Conservation (phyloP, 192 early-diverging fungal species). For the Podila horticola region DNA sequence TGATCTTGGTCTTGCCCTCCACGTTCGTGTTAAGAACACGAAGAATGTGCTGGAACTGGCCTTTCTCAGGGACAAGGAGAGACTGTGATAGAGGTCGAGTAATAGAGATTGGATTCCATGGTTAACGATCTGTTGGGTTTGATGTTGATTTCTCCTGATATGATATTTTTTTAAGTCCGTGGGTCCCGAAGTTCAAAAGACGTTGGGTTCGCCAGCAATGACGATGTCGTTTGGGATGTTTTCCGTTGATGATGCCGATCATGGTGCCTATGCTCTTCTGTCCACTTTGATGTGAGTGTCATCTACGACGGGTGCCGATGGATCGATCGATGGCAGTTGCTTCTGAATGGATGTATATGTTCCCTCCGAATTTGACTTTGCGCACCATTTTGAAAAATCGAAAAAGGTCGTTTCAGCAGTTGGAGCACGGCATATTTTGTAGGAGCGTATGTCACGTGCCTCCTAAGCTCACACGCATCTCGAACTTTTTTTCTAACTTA, state of each 20-base stretch:
- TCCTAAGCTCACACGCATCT: too few relatives aligned
- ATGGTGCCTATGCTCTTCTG: background rate
- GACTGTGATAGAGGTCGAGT: conserved; percentile 61
- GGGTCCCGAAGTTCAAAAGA: too few relatives aligned
- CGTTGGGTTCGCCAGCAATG: background rate
- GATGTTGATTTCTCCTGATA: background rate
- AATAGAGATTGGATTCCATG: conserved; percentile 25
- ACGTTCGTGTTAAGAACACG: conserved; percentile 99
- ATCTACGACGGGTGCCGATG: background rate
- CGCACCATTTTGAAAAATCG: conserved; percentile 5
- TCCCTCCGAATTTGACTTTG: background rate
- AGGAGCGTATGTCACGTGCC: background rate
- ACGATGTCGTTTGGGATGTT: background rate
- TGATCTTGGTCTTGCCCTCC: conserved; percentile 93
- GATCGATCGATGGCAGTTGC: background rate
- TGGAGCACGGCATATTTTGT: background rate
- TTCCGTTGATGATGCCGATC: background rate
- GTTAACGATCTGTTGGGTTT: conserved; percentile 23
- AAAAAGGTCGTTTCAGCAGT: background rate
- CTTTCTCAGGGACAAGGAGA: conserved; percentile 91
- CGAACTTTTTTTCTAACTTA: too few relatives aligned
- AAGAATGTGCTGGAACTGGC: conserved; percentile 96
- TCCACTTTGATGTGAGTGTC: background rate
- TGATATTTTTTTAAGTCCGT: background rate
- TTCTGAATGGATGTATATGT: background rate